Conservation (phyloP, 495 filamentous ascomycete species). For the Glarea lozoyensis region DNA sequence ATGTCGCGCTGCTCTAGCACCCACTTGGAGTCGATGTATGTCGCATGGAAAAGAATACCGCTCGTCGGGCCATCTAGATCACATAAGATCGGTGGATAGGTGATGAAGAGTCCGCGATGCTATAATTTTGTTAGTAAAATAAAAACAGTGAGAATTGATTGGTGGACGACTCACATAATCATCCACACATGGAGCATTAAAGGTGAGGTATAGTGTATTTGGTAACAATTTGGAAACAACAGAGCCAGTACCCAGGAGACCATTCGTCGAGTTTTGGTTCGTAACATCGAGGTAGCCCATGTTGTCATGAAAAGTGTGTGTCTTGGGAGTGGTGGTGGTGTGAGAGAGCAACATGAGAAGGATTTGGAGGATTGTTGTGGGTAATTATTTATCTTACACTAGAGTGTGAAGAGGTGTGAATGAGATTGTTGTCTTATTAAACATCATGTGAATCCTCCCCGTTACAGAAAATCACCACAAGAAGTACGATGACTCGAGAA, state of each 20-base stretch:
- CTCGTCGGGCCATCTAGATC: constrained; percentile 2
- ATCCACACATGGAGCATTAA: constrained; percentile 18
- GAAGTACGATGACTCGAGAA: no score
- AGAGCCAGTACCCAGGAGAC: background rate
- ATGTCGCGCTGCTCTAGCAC: constrained; percentile 9
- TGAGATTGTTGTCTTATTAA: background rate
- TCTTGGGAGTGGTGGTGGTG: background rate
- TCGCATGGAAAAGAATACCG: constrained; percentile 16
- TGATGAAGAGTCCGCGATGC: constrained; percentile 19
- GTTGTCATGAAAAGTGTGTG: background rate
- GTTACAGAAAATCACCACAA: no score
- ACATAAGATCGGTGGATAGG: constrained; percentile 1
- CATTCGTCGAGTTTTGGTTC: background rate
- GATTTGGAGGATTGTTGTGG: background rate
- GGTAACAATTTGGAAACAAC: constrained; percentile 11
- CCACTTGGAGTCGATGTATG: constrained; percentile 9
- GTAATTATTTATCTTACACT: no score
- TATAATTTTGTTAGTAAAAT: constrained; percentile 4
- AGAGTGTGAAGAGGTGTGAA: background rate
- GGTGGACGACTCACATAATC: constrained; percentile 15
- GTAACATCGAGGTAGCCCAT: background rate
- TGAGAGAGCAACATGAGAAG: background rate
- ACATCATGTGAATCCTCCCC: background rate
- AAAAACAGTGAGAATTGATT: background rate
- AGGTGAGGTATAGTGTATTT: constrained; percentile 17